Percentiles rank a stretch among this genome's conserved stretches.
Evolutionary conservation across 768 basidiomycete genomes (phyloP).

Genomic region (Suillus spraguei): DNA sequence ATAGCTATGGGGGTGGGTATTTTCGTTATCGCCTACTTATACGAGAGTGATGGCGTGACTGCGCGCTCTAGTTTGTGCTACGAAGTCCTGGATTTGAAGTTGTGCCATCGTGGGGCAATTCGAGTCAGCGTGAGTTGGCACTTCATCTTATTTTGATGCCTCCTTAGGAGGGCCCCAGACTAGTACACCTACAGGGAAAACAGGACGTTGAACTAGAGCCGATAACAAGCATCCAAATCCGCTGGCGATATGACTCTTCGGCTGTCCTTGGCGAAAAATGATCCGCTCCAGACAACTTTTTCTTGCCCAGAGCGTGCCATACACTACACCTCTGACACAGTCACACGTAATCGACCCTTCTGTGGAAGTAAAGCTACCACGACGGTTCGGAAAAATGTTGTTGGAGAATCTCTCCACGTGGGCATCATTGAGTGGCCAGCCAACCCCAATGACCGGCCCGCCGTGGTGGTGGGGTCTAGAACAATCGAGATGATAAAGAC

Average conservation of each 20-base stretch:
- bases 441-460: neutral
- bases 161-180: neutral
- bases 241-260: conserved; percentile 22
- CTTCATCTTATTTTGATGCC: neutral
- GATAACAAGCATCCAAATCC: neutral
- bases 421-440: conserved; percentile 34
- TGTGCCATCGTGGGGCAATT: neutral
- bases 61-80: neutral
- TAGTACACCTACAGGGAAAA: neutral
- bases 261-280: conserved; percentile 25
- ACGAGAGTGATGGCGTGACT: neutral
- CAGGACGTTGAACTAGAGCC: neutral
- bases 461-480: conserved; percentile 29
- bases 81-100: neutral
- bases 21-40: too few species aligned
- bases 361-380: conserved; percentile 24
- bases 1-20: neutral
- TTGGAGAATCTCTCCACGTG: conserved; percentile 28
- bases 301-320: conserved; percentile 12
- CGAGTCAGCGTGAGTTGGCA: neutral
- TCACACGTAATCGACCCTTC: conserved; percentile 5
- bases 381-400: conserved; percentile 20
- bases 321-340: conserved; percentile 25
- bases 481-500: conserved; percentile 26
- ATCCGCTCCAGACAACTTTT: conserved; percentile 31